Conservation (phyloP, 208 protist genomes). For the Wallacemonas sp. region DNA sequence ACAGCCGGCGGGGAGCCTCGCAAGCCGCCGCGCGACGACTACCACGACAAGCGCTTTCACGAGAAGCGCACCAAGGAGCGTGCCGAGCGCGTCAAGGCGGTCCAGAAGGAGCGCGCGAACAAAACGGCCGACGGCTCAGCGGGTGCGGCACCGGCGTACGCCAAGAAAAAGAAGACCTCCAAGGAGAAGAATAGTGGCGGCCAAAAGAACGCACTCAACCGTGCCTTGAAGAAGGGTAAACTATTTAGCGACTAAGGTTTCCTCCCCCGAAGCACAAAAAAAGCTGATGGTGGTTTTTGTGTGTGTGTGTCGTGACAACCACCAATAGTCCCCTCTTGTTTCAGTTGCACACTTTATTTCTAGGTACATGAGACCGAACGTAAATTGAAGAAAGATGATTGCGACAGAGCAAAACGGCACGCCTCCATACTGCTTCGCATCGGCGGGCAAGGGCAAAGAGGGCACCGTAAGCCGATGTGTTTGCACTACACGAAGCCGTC, state of each 20-base stretch:
- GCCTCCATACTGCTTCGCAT: too few relatives aligned
- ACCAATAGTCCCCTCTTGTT: too few relatives aligned
- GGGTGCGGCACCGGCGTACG: conserved; percentile 42
- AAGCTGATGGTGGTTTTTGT: too few relatives aligned
- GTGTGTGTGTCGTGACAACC: too few relatives aligned
- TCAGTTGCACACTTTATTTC: too few relatives aligned
- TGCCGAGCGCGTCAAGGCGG: conserved; percentile 42
- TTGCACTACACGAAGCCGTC: too few relatives aligned
- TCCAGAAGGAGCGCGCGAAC: conserved; percentile 29
- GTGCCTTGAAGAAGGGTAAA: conserved; percentile 47
- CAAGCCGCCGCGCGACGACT: conserved; percentile 49
- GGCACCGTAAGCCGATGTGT: too few relatives aligned
- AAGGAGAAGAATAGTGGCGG: conserved; percentile 21
- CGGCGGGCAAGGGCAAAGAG: too few relatives aligned
- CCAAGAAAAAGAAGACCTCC: conserved; percentile 75
- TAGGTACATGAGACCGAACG: too few relatives aligned
- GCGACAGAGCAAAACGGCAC: too few relatives aligned
- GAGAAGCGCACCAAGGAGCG: conserved; percentile 54
- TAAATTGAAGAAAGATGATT: too few relatives aligned
- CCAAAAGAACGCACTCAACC: conserved; percentile 32
- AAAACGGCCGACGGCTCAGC: conserved; percentile 11
- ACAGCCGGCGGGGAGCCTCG: neutral
- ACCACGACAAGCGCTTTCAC: conserved; percentile 80
- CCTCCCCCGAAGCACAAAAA: too few relatives aligned
- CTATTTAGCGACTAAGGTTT: conserved; percentile 10